Percentiles rank a stretch among this genome's conserved stretches.
phyloP scores from a whole-genome alignment of 805 yeast genomes.

The Ogataea chonburiensis region DNA sequence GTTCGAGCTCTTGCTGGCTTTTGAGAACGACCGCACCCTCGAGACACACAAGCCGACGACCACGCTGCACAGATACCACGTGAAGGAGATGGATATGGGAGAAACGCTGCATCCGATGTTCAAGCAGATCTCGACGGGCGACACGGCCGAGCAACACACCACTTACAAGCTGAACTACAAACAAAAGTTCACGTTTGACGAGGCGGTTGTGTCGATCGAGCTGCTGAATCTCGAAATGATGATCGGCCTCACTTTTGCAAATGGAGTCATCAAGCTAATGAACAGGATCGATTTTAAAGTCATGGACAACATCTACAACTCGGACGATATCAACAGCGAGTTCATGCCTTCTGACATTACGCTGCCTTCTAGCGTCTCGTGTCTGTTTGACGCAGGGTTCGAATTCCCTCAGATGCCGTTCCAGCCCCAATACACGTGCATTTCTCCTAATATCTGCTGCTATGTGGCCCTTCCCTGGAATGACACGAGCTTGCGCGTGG shows the following conservation, averaged over 20 bases:
- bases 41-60: constrained; percentile 18
- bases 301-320: constrained; percentile 20
- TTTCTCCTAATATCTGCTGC: constrained; percentile 54
- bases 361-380: constrained; percentile 37
- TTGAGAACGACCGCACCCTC: constrained; percentile 30
- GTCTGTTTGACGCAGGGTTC: constrained; percentile 56
- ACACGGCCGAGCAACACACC: constrained; percentile 14
- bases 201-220: constrained; percentile 29
- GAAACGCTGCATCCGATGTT: constrained; percentile 28
- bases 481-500: constrained; percentile 23
- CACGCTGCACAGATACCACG: constrained; percentile 27
- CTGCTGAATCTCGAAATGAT: constrained; percentile 41
- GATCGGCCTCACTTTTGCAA: constrained; percentile 39
- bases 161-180: constrained; percentile 17
- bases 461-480: constrained; percentile 33
- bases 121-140: constrained; percentile 19
- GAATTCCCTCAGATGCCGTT: constrained; percentile 39
- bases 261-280: constrained; percentile 47
- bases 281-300: constrained; percentile 36
- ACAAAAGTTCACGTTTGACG: constrained; percentile 28
- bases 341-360: constrained; percentile 11
- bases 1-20: constrained; percentile 46
- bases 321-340: constrained; percentile 4
- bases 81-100: constrained; percentile 18
- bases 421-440: constrained; percentile 37